These are phyloP conservation scores for Rhynchospora breviuscula DNA, from an alignment of 176 grass and related monocot species.

Conservation along the genomic window DNA sequence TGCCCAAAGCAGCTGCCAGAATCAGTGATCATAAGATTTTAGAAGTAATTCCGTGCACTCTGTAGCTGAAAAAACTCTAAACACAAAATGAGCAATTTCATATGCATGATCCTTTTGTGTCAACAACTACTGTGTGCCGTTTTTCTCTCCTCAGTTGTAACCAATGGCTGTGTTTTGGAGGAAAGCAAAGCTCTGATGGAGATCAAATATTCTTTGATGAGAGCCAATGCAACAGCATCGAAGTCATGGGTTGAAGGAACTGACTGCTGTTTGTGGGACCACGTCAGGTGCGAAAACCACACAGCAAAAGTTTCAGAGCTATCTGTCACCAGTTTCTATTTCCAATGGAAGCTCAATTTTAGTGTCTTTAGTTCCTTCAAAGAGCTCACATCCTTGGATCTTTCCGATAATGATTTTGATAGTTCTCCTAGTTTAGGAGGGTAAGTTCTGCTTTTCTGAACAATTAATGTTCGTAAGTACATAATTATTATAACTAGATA, in stretches of 20 bases:
- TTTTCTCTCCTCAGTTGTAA: too few relatives aligned
- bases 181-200: constrained; percentile 5
- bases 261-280: constrained; percentile 1
- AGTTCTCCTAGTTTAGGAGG: background rate
- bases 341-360: background rate
- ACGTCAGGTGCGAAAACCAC: background rate
- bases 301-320: too few relatives aligned
- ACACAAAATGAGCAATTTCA: too few relatives aligned
- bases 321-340: background rate
- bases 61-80: too few relatives aligned
- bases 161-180: background rate
- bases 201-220: background rate
- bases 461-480: too few relatives aligned
- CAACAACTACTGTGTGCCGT: too few relatives aligned
- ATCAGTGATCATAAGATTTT: too few relatives aligned
- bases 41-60: too few relatives aligned
- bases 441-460: background rate
- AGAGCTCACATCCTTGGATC: background rate
- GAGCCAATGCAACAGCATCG: background rate
- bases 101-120: too few relatives aligned
- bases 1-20: too few relatives aligned
- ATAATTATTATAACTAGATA: too few relatives aligned
- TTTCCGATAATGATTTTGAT: background rate
- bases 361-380: background rate
- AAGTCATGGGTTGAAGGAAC: background rate